A percentile compares a stretch with the other conserved stretches of the same genome.
Conservation (phyloP, 805 yeast species). For the Hanseniaspora valbyensis region DNA sequence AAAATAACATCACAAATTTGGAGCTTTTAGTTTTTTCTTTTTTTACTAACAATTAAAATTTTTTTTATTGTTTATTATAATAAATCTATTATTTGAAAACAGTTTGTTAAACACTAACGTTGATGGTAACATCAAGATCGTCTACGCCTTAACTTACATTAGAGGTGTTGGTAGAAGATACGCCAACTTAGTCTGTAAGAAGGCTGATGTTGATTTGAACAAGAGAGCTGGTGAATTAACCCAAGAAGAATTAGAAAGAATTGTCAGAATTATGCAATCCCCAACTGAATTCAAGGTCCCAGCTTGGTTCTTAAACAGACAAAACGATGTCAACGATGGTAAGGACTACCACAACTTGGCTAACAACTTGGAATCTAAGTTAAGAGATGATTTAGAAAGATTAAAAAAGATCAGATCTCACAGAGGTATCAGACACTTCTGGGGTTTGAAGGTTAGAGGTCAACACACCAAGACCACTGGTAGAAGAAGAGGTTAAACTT, state of each 20-base stretch:
- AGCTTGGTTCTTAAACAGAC: conserved; percentile 99
- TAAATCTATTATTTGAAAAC: conserved; percentile 21
- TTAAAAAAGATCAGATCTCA: conserved; percentile 99
- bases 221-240: conserved; percentile 99
- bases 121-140: conserved; percentile 99
- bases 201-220: conserved; percentile 96
- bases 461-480: conserved; percentile 99
- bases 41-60: conserved; percentile 31
- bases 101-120: conserved; percentile 99
- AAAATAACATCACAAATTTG: no score
- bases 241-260: conserved; percentile 99
- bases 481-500: conserved; percentile 54
- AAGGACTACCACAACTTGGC: conserved; percentile 98
- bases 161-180: conserved; percentile 99
- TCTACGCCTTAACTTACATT: conserved; percentile 99
- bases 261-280: conserved; percentile 99
- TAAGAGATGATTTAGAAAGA: conserved; percentile 99
- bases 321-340: conserved; percentile 96
- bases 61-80: not conserved
- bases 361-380: conserved; percentile 96
- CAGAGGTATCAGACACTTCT: conserved; percentile 99
- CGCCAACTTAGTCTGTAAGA: conserved; percentile 99
- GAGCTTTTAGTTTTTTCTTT: no score
- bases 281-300: conserved; percentile 99
- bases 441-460: conserved; percentile 99